phyloP scores from a whole-genome alignment of 768 basidiomycete genomes.

The Exsudoporus frostii region DNA sequence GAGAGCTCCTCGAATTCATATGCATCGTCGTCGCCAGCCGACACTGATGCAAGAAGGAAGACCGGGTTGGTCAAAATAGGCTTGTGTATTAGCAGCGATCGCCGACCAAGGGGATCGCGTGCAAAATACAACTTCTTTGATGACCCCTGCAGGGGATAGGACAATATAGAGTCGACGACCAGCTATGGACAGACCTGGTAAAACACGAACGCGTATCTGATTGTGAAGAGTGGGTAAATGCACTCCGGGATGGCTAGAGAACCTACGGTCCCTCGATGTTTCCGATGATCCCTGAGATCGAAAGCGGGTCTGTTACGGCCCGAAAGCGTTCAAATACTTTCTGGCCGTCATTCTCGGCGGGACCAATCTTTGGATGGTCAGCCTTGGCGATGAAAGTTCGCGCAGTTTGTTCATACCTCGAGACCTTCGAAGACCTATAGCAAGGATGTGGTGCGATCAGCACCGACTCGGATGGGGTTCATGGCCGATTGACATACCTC shows the following conservation, averaged over 20 bases:
- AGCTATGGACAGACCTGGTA: constrained; percentile 53
- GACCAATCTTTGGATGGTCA: constrained; percentile 43
- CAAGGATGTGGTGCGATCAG: neutral
- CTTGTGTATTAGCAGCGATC: constrained; percentile 75
- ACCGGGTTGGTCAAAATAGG: constrained; percentile 48
- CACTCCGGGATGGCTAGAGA: neutral
- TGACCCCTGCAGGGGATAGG: constrained; percentile 34
- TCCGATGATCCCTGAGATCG: constrained; percentile 53
- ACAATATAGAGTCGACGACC: neutral
- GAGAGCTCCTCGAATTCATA: constrained; percentile 60
- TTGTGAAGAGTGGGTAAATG: neutral
- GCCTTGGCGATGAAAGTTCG: neutral
- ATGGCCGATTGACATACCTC: constrained; percentile 47
- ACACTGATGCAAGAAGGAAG: constrained; percentile 66
- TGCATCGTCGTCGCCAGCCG: constrained; percentile 43
- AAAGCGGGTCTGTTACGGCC: constrained; percentile 26
- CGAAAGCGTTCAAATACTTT: constrained; percentile 42
- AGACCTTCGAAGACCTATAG: constrained; percentile 75
- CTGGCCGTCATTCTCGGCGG: constrained; percentile 70
- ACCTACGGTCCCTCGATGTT: constrained; percentile 81
- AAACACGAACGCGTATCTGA: constrained; percentile 77
- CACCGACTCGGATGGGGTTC: neutral
- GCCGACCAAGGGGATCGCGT: constrained; percentile 80
- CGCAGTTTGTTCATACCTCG: constrained; percentile 42
- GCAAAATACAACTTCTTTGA: constrained; percentile 61